Percentiles rank a stretch among this genome's conserved stretches.
Conservation (phyloP, 31 red algal genomes). For the Odonthalia washingtoniensis region DNA sequence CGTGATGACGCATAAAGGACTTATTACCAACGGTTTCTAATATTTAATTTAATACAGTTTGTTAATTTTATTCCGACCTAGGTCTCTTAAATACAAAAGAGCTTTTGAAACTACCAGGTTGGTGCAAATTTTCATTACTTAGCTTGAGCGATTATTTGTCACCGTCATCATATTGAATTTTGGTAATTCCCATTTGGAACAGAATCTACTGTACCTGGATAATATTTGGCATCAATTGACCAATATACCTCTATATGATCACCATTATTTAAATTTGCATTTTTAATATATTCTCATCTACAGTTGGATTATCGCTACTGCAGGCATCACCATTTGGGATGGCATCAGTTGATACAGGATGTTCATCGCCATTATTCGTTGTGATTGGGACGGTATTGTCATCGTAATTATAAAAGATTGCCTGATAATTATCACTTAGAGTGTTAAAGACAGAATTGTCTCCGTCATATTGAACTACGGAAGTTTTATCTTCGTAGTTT, state of each 20-base stretch:
- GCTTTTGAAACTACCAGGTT: background rate
- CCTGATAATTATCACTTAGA: too few relatives aligned
- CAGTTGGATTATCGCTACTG: too few relatives aligned
- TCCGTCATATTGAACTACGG: too few relatives aligned
- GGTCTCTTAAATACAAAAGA: background rate
- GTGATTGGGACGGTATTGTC: background rate
- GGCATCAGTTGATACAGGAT: too few relatives aligned
- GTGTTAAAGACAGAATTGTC: background rate
- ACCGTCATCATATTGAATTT: background rate
- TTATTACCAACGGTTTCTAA: background rate
- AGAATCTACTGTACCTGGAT: background rate
- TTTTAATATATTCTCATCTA: too few relatives aligned
- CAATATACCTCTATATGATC: background rate
- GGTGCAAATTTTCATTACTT: background rate
- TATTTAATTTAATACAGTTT: background rate
- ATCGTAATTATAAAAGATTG: too few relatives aligned
- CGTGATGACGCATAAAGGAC: too few relatives aligned
- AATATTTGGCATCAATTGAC: background rate
- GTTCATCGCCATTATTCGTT: background rate
- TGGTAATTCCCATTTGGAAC: background rate
- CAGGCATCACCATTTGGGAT: too few relatives aligned
- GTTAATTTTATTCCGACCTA: background rate
- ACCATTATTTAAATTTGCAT: too few relatives aligned
- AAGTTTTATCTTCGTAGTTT: background rate
- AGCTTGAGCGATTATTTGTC: background rate